Evolutionary conservation across 148 eudicot genomes (phyloP).

Genomic region (Simmondsia chinensis): DNA sequence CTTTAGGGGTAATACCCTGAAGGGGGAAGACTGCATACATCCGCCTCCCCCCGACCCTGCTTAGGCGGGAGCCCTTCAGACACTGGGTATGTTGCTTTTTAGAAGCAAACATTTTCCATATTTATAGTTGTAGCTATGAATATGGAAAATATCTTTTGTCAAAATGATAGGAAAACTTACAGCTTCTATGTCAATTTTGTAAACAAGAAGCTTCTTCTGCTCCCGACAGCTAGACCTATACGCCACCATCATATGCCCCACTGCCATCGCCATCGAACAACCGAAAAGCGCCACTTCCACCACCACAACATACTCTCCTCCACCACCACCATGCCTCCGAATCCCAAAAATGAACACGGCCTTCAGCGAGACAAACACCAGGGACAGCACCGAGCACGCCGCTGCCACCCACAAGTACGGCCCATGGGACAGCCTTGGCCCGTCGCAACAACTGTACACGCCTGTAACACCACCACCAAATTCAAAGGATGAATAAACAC

Average conservation of each 20-base stretch:
- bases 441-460: slow-evolving; percentile 93
- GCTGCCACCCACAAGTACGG: slow-evolving; percentile 70
- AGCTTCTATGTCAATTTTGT: slow-evolving; percentile 87
- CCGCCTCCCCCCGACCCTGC: no score
- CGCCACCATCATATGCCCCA: slow-evolving; percentile 71
- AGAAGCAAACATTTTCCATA: no score
- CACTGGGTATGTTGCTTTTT: no score
- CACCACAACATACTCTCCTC: slow-evolving; percentile 10
- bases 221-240: slow-evolving; percentile 83
- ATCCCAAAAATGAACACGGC: slow-evolving; percentile 66
- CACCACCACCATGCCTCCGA: slow-evolving; percentile 1
- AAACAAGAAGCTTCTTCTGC: slow-evolving; percentile 73
- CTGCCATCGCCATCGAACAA: slow-evolving; percentile 49
- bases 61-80: no score
- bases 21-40: no score
- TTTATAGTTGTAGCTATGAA: no score
- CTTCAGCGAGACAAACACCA: slow-evolving; percentile 76
- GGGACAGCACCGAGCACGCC: slow-evolving; percentile 51
- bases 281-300: slow-evolving; percentile 45
- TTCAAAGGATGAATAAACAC: no score
- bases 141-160: not conserved
- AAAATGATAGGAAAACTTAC: slow-evolving; percentile 64
- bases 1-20: no score
- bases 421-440: slow-evolving; percentile 77
- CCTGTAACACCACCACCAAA: no score